These are phyloP conservation scores for Penicillium desertorum DNA, from an alignment of 495 filamentous ascomycete species.

Conservation along the genomic window DNA sequence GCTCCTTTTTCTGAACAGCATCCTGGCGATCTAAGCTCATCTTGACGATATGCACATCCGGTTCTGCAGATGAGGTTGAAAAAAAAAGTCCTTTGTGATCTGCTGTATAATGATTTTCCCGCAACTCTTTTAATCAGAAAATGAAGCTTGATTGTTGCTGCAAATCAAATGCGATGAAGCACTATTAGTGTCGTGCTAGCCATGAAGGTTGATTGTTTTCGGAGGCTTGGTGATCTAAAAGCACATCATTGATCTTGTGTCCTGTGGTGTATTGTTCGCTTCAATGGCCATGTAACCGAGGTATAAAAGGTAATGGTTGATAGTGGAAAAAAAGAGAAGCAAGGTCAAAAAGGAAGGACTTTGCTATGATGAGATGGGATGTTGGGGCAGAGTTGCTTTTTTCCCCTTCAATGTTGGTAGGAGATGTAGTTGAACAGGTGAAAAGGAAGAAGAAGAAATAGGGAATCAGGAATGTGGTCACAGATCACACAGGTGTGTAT, in stretches of 20 bases:
- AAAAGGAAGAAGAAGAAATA: not conserved
- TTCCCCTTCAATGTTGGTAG: not conserved
- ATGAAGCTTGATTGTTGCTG: not conserved
- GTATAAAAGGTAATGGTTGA: not conserved
- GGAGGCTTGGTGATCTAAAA: constrained; percentile 17
- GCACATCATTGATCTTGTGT: constrained; percentile 22
- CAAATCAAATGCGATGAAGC: constrained; percentile 8
- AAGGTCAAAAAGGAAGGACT: not conserved
- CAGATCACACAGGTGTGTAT: not conserved
- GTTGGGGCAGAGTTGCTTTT: not conserved
- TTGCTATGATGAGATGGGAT: not conserved
- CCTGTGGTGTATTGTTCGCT: constrained; percentile 1
- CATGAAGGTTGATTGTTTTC: constrained; percentile 26
- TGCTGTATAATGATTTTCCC: not conserved
- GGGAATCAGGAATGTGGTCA: not conserved
- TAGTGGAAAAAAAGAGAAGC: not conserved
- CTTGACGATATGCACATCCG: constrained; percentile 20
- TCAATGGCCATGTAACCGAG: not conserved
- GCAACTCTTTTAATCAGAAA: not conserved
- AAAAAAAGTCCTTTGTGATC: not conserved
- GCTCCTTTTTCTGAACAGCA: constrained; percentile 22
- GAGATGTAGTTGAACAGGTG: not conserved
- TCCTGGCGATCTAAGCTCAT: constrained; percentile 46
- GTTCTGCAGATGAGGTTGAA: not conserved
- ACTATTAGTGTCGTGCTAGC: constrained; percentile 17